phyloP scores from a whole-genome alignment of 116 monocot species.

The Dioscorea cayenensis region DNA sequence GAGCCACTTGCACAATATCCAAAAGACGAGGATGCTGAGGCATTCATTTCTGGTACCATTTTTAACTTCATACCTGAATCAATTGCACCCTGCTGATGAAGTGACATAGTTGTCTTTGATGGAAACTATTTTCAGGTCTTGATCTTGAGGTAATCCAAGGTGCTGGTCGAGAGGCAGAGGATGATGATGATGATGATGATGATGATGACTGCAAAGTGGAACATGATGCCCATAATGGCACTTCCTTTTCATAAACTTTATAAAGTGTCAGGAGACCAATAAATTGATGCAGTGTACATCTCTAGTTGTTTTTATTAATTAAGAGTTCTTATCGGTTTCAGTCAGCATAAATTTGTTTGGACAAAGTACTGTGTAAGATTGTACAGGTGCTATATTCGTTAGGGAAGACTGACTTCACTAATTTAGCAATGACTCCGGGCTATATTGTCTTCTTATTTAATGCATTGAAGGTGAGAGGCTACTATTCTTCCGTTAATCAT shows the following conservation, averaged over 20 bases:
- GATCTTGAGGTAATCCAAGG: slow-evolving; percentile 45
- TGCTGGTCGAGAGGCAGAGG: slow-evolving; percentile 40
- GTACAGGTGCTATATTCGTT: no score
- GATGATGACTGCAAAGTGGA: slow-evolving; percentile 46
- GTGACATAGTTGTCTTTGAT: background rate
- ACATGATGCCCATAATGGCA: slow-evolving; percentile 22
- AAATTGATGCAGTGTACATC: no score
- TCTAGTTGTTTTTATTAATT: no score
- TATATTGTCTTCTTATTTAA: no score
- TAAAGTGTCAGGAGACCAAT: background rate
- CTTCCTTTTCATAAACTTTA: slow-evolving; percentile 19
- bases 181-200: slow-evolving; percentile 55
- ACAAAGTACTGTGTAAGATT: no score
- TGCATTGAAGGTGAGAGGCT: no score
- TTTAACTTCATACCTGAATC: background rate
- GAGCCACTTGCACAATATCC: slow-evolving; percentile 13
- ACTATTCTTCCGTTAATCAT: no score
- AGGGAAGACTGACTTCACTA: no score
- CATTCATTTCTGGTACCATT: slow-evolving; percentile 48
- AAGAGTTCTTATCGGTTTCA: no score
- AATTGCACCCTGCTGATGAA: background rate
- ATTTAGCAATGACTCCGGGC: no score
- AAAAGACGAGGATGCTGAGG: slow-evolving; percentile 57
- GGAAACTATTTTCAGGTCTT: slow-evolving; percentile 36
- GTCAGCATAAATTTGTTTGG: no score